Conservation (phyloP, 2,329 filamentous ascomycete species). For the Pseudogymnoascus sp. region DNA sequence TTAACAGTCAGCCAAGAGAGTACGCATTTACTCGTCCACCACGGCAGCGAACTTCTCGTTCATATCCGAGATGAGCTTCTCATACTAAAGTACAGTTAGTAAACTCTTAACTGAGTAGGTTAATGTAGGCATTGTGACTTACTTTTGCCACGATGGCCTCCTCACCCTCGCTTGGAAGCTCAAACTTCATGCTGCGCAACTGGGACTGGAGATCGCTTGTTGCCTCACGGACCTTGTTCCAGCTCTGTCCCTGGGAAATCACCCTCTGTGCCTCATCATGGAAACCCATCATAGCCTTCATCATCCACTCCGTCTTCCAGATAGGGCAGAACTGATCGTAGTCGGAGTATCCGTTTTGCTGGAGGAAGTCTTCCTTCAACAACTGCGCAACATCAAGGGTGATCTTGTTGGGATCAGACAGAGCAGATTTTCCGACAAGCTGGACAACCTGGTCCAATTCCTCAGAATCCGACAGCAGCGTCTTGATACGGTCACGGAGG, state of each 20-base stretch:
- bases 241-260: slow-evolving; percentile 80
- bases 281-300: slow-evolving; percentile 98
- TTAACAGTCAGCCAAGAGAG: not conserved
- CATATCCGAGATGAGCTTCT: slow-evolving; percentile 84
- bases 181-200: slow-evolving; percentile 92
- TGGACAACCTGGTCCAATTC: slow-evolving; percentile 98
- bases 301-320: slow-evolving; percentile 99
- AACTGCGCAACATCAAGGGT: slow-evolving; percentile 85
- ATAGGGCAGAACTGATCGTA: slow-evolving; percentile 99
- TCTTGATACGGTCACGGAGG: slow-evolving; percentile 85
- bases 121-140: slow-evolving; percentile 28
- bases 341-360: slow-evolving; percentile 98
- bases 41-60: slow-evolving; percentile 96
- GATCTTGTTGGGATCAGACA: slow-evolving; percentile 97
- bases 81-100: slow-evolving; percentile 62
- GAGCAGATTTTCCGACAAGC: slow-evolving; percentile 91
- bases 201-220: slow-evolving; percentile 79
- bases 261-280: slow-evolving; percentile 97
- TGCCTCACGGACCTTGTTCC: slow-evolving; percentile 86
- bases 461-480: slow-evolving; percentile 88
- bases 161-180: slow-evolving; percentile 79
- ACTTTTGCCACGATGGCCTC: slow-evolving; percentile 78
- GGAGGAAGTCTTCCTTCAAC: slow-evolving; percentile 96
- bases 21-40: slow-evolving; percentile 68
- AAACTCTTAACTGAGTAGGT: slow-evolving; percentile 9